Evolutionary conservation across 2,329 filamentous ascomycete genomes (phyloP).

Genomic region (Aureobasidium uvarum): DNA sequence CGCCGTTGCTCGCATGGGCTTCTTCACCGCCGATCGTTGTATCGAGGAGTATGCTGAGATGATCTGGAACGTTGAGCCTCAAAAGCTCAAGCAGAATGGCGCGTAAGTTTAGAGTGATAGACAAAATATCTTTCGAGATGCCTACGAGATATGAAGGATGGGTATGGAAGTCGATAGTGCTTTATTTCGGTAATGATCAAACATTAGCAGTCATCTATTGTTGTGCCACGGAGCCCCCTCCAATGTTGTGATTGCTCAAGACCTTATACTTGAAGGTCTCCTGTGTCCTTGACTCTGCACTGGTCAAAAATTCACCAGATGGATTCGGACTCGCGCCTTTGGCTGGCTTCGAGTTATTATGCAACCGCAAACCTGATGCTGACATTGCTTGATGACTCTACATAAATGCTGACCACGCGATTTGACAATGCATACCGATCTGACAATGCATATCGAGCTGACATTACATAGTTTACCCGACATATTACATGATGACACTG

Average conservation of each 20-base stretch:
- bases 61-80: constrained; percentile 95
- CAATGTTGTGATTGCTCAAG: neutral
- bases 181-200: neutral
- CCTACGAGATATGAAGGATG: constrained; percentile 4
- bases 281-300: too few relatives aligned
- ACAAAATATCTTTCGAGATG: neutral
- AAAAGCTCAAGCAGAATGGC: constrained; percentile 46
- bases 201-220: neutral
- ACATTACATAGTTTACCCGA: too few relatives aligned
- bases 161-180: neutral
- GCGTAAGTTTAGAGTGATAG: neutral
- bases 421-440: too few relatives aligned
- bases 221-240: neutral
- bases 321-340: too few relatives aligned
- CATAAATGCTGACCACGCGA: too few relatives aligned
- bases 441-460: too few relatives aligned
- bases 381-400: too few relatives aligned
- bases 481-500: too few relatives aligned
- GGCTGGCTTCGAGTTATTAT: too few relatives aligned
- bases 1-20: constrained; percentile 90
- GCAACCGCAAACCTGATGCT: too few relatives aligned
- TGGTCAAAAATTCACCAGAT: too few relatives aligned
- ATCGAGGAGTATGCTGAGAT: constrained; percentile 96
- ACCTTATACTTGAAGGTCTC: neutral
- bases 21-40: constrained; percentile 92